Evolutionary conservation across 2,329 filamentous ascomycete species (phyloP).

Genomic region (Ophiosphaerella korrae): DNA sequence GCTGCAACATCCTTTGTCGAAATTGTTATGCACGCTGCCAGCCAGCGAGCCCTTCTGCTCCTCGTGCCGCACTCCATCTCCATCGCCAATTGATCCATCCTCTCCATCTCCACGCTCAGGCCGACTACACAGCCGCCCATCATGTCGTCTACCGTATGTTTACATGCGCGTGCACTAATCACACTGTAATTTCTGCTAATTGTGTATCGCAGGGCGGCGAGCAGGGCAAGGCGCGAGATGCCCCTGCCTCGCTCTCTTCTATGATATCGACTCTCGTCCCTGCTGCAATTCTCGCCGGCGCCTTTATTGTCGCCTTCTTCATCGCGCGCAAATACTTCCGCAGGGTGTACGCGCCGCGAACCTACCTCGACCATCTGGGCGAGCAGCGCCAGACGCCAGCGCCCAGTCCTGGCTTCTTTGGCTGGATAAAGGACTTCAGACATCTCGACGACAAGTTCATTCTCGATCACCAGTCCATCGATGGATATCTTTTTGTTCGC

Average conservation of each 20-base stretch:
- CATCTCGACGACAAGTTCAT: constrained; percentile 52
- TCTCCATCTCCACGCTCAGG: constrained; percentile 9
- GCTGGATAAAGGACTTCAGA: constrained; percentile 59
- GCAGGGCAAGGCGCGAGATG: constrained; percentile 24
- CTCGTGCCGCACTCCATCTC: background rate
- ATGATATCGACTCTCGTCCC: constrained; percentile 44
- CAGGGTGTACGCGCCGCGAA: constrained; percentile 52
- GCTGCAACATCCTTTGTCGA: background rate
- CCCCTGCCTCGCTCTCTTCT: constrained; percentile 56
- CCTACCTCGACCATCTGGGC: constrained; percentile 53
- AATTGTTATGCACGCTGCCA: background rate
- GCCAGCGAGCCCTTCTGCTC: background rate
- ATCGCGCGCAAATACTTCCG: constrained; percentile 51
- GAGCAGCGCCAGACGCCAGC: constrained; percentile 55
- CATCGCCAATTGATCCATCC: background rate
- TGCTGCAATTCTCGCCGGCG: constrained; percentile 30
- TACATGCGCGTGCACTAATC: background rate
- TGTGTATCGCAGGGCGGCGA: constrained; percentile 15
- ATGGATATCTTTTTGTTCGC: constrained; percentile 55
- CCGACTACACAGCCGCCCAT: constrained; percentile 14
- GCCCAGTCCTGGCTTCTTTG: constrained; percentile 52
- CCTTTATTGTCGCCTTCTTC: constrained; percentile 48
- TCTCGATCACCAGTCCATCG: constrained; percentile 55
- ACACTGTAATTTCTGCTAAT: too few species aligned
- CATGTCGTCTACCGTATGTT: constrained; percentile 32